A percentile compares a stretch with the other conserved stretches of the same genome.
phyloP scores from a whole-genome alignment of 129 eudicot genomes.

The Rutidosis leptorrhynchoides region DNA sequence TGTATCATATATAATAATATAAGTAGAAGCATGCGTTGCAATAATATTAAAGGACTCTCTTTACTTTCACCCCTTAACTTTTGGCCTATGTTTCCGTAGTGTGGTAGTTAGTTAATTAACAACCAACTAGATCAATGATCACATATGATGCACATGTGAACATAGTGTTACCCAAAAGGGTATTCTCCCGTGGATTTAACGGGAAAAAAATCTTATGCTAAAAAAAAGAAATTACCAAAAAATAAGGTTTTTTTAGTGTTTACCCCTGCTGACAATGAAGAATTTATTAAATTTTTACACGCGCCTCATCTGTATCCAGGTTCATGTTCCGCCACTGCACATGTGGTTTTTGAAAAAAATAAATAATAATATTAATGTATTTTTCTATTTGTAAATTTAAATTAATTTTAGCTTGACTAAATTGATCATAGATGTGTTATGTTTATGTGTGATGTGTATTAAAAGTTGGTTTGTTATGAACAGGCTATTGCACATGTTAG shows the following conservation, averaged over 20 bases:
- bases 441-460: slow-evolving; percentile 5
- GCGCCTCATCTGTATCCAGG: too few species aligned
- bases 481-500: slow-evolving; percentile 99
- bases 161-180: too few species aligned
- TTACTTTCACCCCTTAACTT: slow-evolving; percentile 26
- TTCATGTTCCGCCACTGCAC: too few species aligned
- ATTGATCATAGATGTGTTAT: slow-evolving; percentile 1
- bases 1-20: slow-evolving; percentile 33
- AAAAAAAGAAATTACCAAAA: too few species aligned
- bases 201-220: too few species aligned
- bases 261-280: too few species aligned
- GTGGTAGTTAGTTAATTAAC: slow-evolving; percentile 23
- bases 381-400: not conserved
- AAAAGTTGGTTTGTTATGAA: not conserved
- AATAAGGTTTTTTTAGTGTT: too few species aligned
- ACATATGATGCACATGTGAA: slow-evolving; percentile 7
- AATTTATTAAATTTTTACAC: too few species aligned
- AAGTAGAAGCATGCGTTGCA: slow-evolving; percentile 34
- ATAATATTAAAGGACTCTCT: slow-evolving; percentile 30
- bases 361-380: too few species aligned
- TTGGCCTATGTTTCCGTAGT: slow-evolving; percentile 26
- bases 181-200: too few species aligned
- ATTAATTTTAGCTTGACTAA: not conserved
- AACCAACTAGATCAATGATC: slow-evolving; percentile 4
- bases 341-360: slow-evolving; percentile 5